Percentiles rank a stretch among this genome's conserved stretches.
Conservation (phyloP, 768 basidiomycete genomes). For the Dictyophora rubrovolvata region DNA sequence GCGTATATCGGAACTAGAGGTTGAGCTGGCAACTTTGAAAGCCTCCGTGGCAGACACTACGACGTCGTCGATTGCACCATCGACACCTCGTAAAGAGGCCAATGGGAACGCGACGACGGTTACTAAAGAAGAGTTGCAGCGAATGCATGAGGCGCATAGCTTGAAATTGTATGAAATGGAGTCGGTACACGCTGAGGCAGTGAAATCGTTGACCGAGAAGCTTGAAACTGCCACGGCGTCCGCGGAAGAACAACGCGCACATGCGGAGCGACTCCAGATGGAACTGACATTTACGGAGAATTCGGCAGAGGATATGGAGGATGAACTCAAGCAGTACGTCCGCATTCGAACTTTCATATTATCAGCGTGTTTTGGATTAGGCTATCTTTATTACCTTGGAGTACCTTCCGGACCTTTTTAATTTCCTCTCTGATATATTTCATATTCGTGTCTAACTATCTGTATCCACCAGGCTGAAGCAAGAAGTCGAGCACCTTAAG, state of each 20-base stretch:
- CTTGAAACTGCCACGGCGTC: slow-evolving; percentile 41
- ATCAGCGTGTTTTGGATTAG: slow-evolving; percentile 3
- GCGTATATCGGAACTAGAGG: slow-evolving; percentile 64
- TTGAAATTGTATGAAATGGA: slow-evolving; percentile 67
- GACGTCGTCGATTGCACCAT: slow-evolving; percentile 34
- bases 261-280: slow-evolving; percentile 62
- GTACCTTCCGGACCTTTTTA: slow-evolving; percentile 7
- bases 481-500: slow-evolving; percentile 9
- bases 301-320: slow-evolving; percentile 67
- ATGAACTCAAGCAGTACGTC: slow-evolving; percentile 72
- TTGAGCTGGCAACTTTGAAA: slow-evolving; percentile 58
- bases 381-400: slow-evolving; percentile 11
- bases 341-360: slow-evolving; percentile 9
- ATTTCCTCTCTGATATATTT: not conserved
- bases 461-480: slow-evolving; percentile 9
- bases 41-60: slow-evolving; percentile 43
- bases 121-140: slow-evolving; percentile 67
- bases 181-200: slow-evolving; percentile 51
- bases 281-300: slow-evolving; percentile 73
- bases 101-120: slow-evolving; percentile 45
- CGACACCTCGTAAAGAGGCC: slow-evolving; percentile 23
- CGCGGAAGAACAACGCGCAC: slow-evolving; percentile 46
- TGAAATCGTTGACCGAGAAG: slow-evolving; percentile 44
- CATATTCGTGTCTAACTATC: slow-evolving; percentile 6
- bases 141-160: slow-evolving; percentile 77